Evolutionary conservation across 2,329 filamentous ascomycete species (phyloP).

Genomic region (Talaromyces sp.): DNA sequence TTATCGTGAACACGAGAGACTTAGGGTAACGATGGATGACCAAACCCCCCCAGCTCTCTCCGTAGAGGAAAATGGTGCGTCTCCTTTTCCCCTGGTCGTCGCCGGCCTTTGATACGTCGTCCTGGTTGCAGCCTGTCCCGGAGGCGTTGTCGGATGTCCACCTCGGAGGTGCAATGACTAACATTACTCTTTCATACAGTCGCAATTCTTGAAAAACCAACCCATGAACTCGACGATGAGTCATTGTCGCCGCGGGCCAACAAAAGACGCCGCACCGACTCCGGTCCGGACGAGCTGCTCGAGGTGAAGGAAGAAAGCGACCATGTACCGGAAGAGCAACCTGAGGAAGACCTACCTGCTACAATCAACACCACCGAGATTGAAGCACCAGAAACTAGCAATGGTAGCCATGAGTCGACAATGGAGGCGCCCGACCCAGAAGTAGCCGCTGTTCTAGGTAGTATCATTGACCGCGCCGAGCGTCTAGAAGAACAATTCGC

Average conservation of each 20-base stretch:
- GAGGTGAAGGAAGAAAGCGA: constrained; percentile 17
- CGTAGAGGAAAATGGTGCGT: constrained; percentile 29
- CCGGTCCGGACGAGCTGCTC: constrained; percentile 20
- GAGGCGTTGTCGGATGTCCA: neutral
- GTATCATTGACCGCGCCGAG: constrained; percentile 40
- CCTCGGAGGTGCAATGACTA: neutral
- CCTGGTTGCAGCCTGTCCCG: neutral
- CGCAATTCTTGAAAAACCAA: constrained; percentile 21
- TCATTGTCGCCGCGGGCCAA: constrained; percentile 27
- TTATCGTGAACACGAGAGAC: constrained; percentile 29
- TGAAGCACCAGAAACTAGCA: constrained; percentile 15
- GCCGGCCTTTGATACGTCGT: neutral
- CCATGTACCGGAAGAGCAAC: constrained; percentile 24
- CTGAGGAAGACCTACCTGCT: constrained; percentile 32
- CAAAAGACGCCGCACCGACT: constrained; percentile 36
- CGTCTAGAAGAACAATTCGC: constrained; percentile 34
- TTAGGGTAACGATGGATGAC: constrained; percentile 24
- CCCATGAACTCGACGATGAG: constrained; percentile 25
- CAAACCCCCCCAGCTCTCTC: constrained; percentile 23
- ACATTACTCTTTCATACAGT: neutral
- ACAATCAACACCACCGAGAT: constrained; percentile 23
- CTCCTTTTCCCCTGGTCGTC: neutral
- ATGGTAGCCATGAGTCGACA: constrained; percentile 14
- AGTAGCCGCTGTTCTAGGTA: constrained; percentile 34
- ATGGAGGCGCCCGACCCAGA: constrained; percentile 22